Evolutionary conservation across 805 yeast species (phyloP), one percentile per base, ranked within the genome.

Genomic region (Vanderwaltozyma verrucispora): DNA sequence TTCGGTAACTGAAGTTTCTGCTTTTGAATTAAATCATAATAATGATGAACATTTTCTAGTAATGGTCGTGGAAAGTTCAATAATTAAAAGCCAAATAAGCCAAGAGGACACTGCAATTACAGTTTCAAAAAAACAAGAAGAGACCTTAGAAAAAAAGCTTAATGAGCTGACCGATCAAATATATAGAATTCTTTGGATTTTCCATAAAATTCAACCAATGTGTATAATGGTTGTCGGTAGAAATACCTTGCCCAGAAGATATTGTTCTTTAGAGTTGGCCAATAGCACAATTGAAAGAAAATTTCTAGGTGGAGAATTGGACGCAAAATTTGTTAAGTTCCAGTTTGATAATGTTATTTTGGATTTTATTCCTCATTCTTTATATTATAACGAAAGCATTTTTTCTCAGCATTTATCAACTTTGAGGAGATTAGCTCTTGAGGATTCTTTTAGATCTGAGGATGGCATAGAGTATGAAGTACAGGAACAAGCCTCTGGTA

Each of bases 1-100:
- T 18, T 79, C 81, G 30, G 80, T 88, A 1, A 79, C 78, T 37
- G 98, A 92, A 50, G 85, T 95, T 44, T 80, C 96, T 1, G 87
- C 92, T 15, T 92, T 92, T 60, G 96, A 92, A 38, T 39, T 60
- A 13, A 51, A 56, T 23, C 56, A 53, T 25, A 50, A 56, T 32
- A 56, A 48, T 33, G 79, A 77, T 35, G 95, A 86, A 51, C 80
- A 81, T 51, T 65, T 89, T 19, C 84, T 95, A 0, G 87, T 87
- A 4, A 81, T 88, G 5, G 75, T 89, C 2, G 74, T 92, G 16
- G 99, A 92, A 54, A 77, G 89, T 25, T 63, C 74, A 1, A 50
- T 69, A 24, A 80, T 77, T 3, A 53, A 41, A 30, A n/a, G 25
- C n/a, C 26, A 16, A 6, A 10, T 28, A 4, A 13, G 39, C 3